Conservation (phyloP, 306 rosid genomes). For the Mucuna pruriens region DNA sequence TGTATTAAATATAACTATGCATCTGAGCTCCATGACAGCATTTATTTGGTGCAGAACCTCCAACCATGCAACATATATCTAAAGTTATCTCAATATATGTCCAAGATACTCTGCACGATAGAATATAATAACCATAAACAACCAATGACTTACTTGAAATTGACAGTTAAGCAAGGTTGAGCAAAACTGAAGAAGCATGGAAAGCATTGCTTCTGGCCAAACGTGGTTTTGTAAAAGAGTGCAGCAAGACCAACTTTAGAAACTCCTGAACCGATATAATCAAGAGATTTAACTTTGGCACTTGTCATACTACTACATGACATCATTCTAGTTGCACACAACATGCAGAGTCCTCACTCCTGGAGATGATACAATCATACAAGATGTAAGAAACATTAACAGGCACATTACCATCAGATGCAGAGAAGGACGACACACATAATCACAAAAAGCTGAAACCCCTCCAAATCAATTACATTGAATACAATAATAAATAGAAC, state of each 20-base stretch:
- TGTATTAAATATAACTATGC: not conserved
- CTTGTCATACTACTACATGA: slow-evolving; percentile 39
- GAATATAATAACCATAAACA: slow-evolving; percentile 17
- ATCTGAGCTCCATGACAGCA: not conserved
- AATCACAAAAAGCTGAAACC: slow-evolving; percentile 14
- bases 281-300: slow-evolving; percentile 42
- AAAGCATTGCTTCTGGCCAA: slow-evolving; percentile 44
- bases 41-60: not conserved
- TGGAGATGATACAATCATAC: slow-evolving; percentile 25
- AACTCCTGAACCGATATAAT: slow-evolving; percentile 40
- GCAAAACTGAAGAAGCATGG: slow-evolving; percentile 36
- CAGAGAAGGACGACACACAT: not conserved
- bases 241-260: slow-evolving; percentile 40
- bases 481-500: not conserved
- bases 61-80: not conserved
- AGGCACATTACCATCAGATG: not conserved
- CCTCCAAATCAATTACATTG: slow-evolving; percentile 6
- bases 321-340: slow-evolving; percentile 44
- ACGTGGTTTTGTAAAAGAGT: slow-evolving; percentile 39
- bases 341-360: slow-evolving; percentile 40
- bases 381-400: slow-evolving; percentile 21
- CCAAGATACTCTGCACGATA: not conserved
- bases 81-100: not conserved
- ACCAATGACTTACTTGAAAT: slow-evolving; percentile 61
- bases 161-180: slow-evolving; percentile 49